Conservation (phyloP, 129 eudicot species). For the Cynara cardunculus region DNA sequence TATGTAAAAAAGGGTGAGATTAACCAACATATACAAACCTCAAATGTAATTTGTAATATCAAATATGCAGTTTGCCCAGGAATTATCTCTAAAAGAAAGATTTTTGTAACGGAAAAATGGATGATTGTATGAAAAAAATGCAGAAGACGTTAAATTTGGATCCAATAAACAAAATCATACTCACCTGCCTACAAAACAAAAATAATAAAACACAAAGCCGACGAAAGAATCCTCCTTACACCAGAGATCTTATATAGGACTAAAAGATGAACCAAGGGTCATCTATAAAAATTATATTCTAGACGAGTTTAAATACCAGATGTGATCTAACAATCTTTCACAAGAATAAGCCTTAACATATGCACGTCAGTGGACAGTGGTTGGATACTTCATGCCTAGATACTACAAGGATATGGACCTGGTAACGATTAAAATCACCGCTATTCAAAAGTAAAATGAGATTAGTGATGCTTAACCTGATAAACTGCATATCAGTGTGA, state of each 20-base stretch:
- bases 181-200: slow-evolving; percentile 1
- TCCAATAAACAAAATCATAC: not conserved
- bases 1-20: not conserved
- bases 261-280: slow-evolving; percentile 6
- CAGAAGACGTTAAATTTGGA: not conserved
- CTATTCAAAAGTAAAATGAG: not conserved
- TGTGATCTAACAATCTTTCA: not conserved
- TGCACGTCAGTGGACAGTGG: not conserved
- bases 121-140: slow-evolving; percentile 10
- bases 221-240: not conserved
- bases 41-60: not conserved
- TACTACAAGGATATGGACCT: slow-evolving; percentile 6
- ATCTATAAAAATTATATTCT: not conserved
- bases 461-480: slow-evolving; percentile 6
- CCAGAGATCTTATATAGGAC: slow-evolving; percentile 2
- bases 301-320: not conserved
- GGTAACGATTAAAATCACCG: not conserved
- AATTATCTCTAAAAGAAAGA: slow-evolving; percentile 7
- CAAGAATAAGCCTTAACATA: not conserved
- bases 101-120: not conserved
- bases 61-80: not conserved
- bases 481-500: slow-evolving; percentile 3
- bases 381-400: slow-evolving; percentile 1
- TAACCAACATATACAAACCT: slow-evolving; percentile 6
- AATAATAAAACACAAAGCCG: not conserved